These are phyloP conservation scores for Skeletonema grethae DNA, from an alignment of 108 stramenopile species.

Conservation along the genomic window DNA sequence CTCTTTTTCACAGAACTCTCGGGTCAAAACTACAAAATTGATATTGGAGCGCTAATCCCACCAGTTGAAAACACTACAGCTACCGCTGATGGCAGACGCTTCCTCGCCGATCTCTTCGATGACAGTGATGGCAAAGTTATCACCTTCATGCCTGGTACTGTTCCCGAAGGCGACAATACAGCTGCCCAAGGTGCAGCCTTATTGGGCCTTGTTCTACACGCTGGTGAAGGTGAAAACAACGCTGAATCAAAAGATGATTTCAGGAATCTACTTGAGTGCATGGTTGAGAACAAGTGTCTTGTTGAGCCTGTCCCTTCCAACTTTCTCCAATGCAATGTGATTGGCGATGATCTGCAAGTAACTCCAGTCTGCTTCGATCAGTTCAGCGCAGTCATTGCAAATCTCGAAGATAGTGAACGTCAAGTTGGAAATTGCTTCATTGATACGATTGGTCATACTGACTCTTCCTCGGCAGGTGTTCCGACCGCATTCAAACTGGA, in stretches of 20 bases:
- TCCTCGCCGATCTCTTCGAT: no score
- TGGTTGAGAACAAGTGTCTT: conserved; percentile 14
- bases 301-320: conserved; percentile 13
- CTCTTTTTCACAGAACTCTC: no score
- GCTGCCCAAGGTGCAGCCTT: conserved; percentile 19
- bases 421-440: conserved; percentile 26
- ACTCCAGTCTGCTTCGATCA: conserved; percentile 19
- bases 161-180: conserved; percentile 19
- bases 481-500: background rate
- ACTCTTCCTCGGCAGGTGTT: background rate
- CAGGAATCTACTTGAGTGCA: conserved; percentile 14
- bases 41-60: conserved; percentile 28
- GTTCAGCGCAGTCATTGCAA: conserved; percentile 12
- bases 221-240: conserved; percentile 21
- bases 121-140: no score
- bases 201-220: conserved; percentile 4
- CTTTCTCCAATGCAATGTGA: conserved; percentile 25
- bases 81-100: conserved; percentile 11
- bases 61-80: conserved; percentile 6
- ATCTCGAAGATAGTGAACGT: conserved; percentile 14
- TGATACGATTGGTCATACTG: background rate
- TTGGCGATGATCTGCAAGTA: background rate
- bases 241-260: conserved; percentile 17
- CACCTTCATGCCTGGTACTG: no score
- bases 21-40: conserved; percentile 32